Evolutionary conservation across 2,329 filamentous ascomycete species (phyloP), one percentile per base, ranked within the genome.

Genomic region (Cladophialophora bantiana): DNA sequence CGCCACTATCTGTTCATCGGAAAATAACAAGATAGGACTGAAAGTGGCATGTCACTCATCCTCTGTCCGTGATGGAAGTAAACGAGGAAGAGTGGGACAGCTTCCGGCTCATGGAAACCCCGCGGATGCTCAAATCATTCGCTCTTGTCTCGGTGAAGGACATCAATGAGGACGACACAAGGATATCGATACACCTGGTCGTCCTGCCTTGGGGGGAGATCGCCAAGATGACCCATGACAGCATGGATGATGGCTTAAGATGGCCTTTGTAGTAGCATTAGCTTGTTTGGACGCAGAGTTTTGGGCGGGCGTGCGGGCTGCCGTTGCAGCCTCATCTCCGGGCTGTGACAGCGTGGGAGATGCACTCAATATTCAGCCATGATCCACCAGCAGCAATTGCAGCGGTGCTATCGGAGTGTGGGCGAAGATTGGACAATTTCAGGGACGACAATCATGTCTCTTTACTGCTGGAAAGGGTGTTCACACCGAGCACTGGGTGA

Each of bases 111-210:
- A 72, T 66, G 1, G 67, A 76, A 62, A 75, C 76, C 15, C 68
- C 68, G 36, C 63, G 66, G 68, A 38, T 72, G 13, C 74, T 79
- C 52, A 69, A 56, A 13, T 75, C 74, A 31, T 73, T 77, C 62
- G 75, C 74, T 4, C 67, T 78, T 18, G 68, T 77, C 9, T 66
- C 66, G 40, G 62, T 52, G 13, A 52, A 61, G 18, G 70, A 68
- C 15, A 1, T 62, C 31, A 40, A 71, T 15, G 64, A 61, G 4
- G 62, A 9, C 7, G 10, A 58, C 10, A 58, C 56, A 4, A 60
- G 62, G 50, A 57, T 79, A 32, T 77, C 76, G 26, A 78, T 78
- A 69, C 77, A 80, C 66, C 76, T 75, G 7, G 70, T 80, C 1
- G 72, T 75, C 12, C 78, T 62, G 72, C 75, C 2, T 79, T 76